phyloP scores from a whole-genome alignment of 495 filamentous ascomycete species.

The Neurospora sp. region DNA sequence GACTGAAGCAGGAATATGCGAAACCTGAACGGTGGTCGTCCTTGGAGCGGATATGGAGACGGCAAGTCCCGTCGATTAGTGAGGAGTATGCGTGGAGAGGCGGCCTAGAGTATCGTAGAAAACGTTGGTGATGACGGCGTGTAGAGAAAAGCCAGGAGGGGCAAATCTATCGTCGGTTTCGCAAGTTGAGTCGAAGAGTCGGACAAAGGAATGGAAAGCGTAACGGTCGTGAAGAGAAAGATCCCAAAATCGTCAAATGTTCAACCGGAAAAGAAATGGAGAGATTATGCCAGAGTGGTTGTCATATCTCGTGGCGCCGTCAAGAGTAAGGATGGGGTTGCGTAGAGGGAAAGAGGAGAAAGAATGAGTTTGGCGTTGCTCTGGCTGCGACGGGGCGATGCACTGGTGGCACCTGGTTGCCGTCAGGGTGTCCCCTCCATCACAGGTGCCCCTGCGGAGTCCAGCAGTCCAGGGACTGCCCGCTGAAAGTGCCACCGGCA shows the following conservation, averaged over 20 bases:
- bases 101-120: background rate
- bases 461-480: background rate
- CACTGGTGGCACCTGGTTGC: background rate
- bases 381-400: background rate
- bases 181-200: background rate
- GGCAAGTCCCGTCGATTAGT: background rate
- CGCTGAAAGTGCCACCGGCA: background rate
- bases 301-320: slow-evolving; percentile 4
- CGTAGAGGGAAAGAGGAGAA: background rate
- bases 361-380: background rate
- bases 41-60: background rate
- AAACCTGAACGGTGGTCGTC: background rate
- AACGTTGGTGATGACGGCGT: background rate
- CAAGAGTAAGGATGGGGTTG: background rate
- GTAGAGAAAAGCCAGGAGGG: background rate
- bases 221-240: slow-evolving; percentile 18
- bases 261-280: slow-evolving; percentile 1
- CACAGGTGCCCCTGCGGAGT: background rate
- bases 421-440: background rate
- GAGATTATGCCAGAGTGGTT: slow-evolving; percentile 5
- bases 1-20: background rate
- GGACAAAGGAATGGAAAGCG: slow-evolving; percentile 12
- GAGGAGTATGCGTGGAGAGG: background rate
- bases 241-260: slow-evolving; percentile 6
- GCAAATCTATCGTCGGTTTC: background rate